Evolutionary conservation across 1,139 yeast genomes (phyloP).

Genomic region (Kurtzmaniella quercitrusa): DNA sequence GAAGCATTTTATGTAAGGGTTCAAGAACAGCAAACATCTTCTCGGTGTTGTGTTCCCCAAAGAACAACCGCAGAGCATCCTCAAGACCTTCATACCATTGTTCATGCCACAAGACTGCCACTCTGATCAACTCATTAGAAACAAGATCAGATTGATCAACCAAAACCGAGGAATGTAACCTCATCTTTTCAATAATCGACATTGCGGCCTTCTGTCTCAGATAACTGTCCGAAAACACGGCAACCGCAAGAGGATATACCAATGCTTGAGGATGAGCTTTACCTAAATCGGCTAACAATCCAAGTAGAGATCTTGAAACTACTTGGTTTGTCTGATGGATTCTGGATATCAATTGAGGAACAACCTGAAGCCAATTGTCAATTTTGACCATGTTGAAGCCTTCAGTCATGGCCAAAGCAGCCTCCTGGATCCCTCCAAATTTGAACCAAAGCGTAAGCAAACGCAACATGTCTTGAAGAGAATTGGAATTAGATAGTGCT

Average conservation of each 20-base stretch:
- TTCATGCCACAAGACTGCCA: constrained; percentile 96
- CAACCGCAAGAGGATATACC: constrained; percentile 93
- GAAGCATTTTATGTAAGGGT: constrained; percentile 80
- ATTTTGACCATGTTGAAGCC: constrained; percentile 87
- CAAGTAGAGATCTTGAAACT: constrained; percentile 76
- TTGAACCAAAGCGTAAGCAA: constrained; percentile 91
- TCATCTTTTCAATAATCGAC: constrained; percentile 87
- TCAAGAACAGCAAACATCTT: constrained; percentile 91
- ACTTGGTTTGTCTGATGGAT: constrained; percentile 91
- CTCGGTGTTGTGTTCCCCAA: constrained; percentile 91
- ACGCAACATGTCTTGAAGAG: constrained; percentile 88
- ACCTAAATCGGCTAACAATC: constrained; percentile 81
- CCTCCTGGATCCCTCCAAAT: constrained; percentile 90
- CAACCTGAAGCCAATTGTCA: constrained; percentile 92
- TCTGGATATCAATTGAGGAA: constrained; percentile 93
- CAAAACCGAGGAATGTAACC: constrained; percentile 75
- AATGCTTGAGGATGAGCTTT: constrained; percentile 96
- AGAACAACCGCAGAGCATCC: constrained; percentile 90
- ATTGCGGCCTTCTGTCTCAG: constrained; percentile 89
- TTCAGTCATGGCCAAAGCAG: constrained; percentile 85
- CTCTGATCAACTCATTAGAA: constrained; percentile 89
- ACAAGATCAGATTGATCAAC: constrained; percentile 93
- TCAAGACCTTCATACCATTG: constrained; percentile 98
- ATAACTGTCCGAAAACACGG: constrained; percentile 88
- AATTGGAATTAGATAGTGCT: constrained; percentile 78